Percentiles rank a stretch among this genome's conserved stretches.
phyloP scores from a whole-genome alignment of 495 filamentous ascomycete species.

The Xylaria acuta region DNA sequence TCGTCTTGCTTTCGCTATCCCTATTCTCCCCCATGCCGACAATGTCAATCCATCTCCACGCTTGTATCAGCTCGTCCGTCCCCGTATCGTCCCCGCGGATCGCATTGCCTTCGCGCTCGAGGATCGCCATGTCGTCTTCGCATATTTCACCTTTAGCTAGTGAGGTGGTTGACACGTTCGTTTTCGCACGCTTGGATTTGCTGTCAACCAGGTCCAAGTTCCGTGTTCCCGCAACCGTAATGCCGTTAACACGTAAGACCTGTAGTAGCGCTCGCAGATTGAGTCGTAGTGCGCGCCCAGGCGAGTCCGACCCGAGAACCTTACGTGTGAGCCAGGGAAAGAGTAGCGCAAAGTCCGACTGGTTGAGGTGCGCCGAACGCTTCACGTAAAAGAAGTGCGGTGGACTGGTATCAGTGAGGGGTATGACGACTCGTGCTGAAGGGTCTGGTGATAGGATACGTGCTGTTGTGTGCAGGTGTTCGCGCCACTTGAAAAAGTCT shows the following conservation, averaged over 20 bases:
- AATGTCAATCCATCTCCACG: constrained; percentile 51
- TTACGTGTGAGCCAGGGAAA: constrained; percentile 70
- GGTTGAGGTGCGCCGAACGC: constrained; percentile 70
- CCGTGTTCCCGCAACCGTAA: constrained; percentile 60
- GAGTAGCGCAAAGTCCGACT: constrained; percentile 79
- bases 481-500: constrained; percentile 73
- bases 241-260: constrained; percentile 57
- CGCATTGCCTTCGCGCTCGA: constrained; percentile 40
- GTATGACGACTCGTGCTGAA: constrained; percentile 33
- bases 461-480: constrained; percentile 66
- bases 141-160: constrained; percentile 6
- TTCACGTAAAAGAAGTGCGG: constrained; percentile 69
- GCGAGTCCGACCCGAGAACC: constrained; percentile 64
- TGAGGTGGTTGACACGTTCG: constrained; percentile 9
- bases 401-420: constrained; percentile 32
- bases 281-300: constrained; percentile 65
- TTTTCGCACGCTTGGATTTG: constrained; percentile 1
- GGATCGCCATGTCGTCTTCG: constrained; percentile 46
- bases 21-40: constrained; percentile 47
- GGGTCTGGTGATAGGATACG: constrained; percentile 61
- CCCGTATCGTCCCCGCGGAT: neutral
- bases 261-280: constrained; percentile 70
- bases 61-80: constrained; percentile 29
- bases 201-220: constrained; percentile 54
- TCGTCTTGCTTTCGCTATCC: constrained; percentile 10